phyloP scores from a whole-genome alignment of 768 basidiomycete species.

The Chlorophyllum brunneum region DNA sequence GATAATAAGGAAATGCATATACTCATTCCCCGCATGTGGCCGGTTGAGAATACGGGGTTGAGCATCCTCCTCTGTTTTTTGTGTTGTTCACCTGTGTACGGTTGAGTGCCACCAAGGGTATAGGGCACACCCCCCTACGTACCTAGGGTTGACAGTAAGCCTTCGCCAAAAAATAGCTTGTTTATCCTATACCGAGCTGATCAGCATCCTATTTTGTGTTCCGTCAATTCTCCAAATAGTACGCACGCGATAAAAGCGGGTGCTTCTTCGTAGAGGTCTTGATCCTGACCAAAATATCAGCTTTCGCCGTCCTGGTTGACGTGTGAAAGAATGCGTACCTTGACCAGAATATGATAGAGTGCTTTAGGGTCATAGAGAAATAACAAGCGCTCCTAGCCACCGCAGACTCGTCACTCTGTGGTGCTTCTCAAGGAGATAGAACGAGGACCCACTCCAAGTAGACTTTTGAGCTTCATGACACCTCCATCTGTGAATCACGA shows the following conservation, averaged over 20 bases:
- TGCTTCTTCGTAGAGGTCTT: constrained; percentile 22
- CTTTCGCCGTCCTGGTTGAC: background rate
- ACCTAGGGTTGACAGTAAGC: constrained; percentile 13
- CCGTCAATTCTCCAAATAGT: background rate
- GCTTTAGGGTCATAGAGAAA: constrained; percentile 43
- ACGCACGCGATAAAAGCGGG: constrained; percentile 10
- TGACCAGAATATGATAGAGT: constrained; percentile 40
- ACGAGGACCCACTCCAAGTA: constrained; percentile 29
- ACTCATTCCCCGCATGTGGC: constrained; percentile 35
- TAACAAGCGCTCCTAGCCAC: constrained; percentile 32
- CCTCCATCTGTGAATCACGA: constrained; percentile 23
- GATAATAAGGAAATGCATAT: background rate
- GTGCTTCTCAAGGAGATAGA: background rate
- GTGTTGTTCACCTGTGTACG: constrained; percentile 35
- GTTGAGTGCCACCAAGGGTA: background rate
- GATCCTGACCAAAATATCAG: constrained; percentile 21
- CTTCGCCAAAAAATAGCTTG: constrained; percentile 5
- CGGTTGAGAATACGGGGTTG: constrained; percentile 35
- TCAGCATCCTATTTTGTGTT: background rate
- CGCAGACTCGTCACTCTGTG: background rate
- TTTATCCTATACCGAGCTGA: constrained; percentile 14
- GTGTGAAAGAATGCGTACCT: constrained; percentile 23
- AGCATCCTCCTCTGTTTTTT: constrained; percentile 35
- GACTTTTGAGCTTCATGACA: constrained; percentile 29
- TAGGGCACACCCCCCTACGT: background rate